Base-by-base conservation (phyloP, 164 flowering plant genomes). In the Vitis labrusca region DNA sequence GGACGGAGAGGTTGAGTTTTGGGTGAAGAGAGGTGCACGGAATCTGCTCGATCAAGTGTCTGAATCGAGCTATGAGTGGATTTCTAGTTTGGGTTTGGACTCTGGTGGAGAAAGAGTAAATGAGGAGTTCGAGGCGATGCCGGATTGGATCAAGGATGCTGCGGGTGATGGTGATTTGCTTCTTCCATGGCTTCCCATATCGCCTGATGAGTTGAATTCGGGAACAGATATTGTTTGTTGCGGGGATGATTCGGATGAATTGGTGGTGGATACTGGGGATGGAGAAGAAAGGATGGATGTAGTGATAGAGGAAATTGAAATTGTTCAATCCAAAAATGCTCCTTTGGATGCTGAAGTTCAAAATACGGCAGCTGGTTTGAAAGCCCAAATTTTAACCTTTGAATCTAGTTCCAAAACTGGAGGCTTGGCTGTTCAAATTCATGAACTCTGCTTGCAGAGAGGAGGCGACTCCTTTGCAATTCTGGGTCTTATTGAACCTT, bases 141-240 rank as follows among this genome's bases (percentile, higher is more conserved):
- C 94, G 1, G 70, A 11, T 59, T 91, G 94, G 91, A 84, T 89
- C 47, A 77, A 68, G 54, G 65, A 79, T 50, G 72, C 54, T 3
- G 71, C 63, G 10, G 53, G 37, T 16, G 53, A 54, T 29, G n/a
- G 59, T 63, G 80, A 65, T 47, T 37, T 71, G 30, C n/a, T 87
- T 74, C 81, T 91, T 71, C 86, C 91, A 10, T 92, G 96, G 96
- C 88, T 89, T 59, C 92, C 93, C 5, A 11, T 88, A 15, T 74
- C 80, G 5, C 54, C 54, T 4, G 77, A 79, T 50, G 83, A 82
- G 32, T 71, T 84, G 75, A 68, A 63, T 50, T 68, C 74, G 10
- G 63, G 72, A 50, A 53, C 29, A 1, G 30, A 60, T 51, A 19
- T 47, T 44, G 59, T 50, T 68, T 9, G 19, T 51, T 64, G 16